phyloP scores from a whole-genome alignment of 805 yeast genomes.

The Pichia manshurica region DNA sequence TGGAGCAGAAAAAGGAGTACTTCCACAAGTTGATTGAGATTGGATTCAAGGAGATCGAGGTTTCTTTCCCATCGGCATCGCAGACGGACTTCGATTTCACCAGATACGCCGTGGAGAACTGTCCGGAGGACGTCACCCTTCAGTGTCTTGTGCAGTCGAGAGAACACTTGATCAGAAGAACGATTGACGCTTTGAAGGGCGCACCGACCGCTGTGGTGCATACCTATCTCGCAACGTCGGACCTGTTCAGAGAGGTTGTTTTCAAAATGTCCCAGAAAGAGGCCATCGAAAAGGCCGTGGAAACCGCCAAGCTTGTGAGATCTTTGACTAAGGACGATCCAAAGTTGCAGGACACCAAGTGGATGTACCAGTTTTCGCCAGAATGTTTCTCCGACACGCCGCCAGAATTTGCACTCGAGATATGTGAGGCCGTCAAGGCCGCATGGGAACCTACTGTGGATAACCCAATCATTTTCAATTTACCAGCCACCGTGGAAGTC shows the following conservation, averaged over 20 bases:
- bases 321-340: conserved; percentile 75
- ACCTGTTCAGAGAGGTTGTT: conserved; percentile 68
- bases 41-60: conserved; percentile 79
- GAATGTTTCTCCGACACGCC: conserved; percentile 75
- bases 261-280: conserved; percentile 67
- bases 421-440: conserved; percentile 72
- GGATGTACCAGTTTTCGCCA: conserved; percentile 74
- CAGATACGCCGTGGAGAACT: conserved; percentile 69
- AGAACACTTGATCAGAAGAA: conserved; percentile 66
- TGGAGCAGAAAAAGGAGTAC: conserved; percentile 66
- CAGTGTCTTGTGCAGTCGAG: conserved; percentile 76
- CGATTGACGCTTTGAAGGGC: conserved; percentile 67
- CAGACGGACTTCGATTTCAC: conserved; percentile 82
- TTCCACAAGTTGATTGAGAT: conserved; percentile 66
- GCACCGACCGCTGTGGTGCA: conserved; percentile 70
- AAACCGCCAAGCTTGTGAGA: conserved; percentile 61
- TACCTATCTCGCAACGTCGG: conserved; percentile 71
- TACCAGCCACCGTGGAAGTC: conserved; percentile 79
- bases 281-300: conserved; percentile 62
- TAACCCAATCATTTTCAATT: conserved; percentile 68
- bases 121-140: conserved; percentile 68
- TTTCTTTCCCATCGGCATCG: conserved; percentile 74
- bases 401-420: conserved; percentile 64
- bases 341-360: conserved; percentile 50
- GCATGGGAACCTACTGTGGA: conserved; percentile 78